A percentile compares a stretch with the other conserved stretches of the same genome.
Conservation (phyloP, 2,329 filamentous ascomycete genomes). For the Nectriaceae sp. region DNA sequence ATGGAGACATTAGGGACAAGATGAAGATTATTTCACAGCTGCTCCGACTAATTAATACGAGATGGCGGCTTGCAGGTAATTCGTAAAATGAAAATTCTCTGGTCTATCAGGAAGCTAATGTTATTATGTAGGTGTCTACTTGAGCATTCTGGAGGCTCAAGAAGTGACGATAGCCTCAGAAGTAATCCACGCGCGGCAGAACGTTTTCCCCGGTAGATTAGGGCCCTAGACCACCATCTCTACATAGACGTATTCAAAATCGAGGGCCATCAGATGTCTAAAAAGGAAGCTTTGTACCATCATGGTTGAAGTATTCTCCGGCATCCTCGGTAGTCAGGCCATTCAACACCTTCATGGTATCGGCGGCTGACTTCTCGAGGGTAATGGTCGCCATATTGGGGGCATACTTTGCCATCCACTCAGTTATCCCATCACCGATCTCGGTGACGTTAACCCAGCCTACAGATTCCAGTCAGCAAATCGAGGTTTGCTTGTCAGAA, state of each 20-base stretch:
- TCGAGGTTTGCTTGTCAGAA: background rate
- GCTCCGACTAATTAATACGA: background rate
- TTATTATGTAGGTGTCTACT: slow-evolving; percentile 4
- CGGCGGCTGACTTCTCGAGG: slow-evolving; percentile 4
- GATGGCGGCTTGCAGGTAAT: slow-evolving; percentile 11
- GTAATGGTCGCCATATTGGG: background rate
- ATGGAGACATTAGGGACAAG: background rate
- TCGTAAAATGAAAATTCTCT: background rate
- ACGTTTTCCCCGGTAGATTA: background rate
- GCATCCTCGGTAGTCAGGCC: slow-evolving; percentile 9
- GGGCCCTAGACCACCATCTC: background rate
- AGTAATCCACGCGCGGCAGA: background rate
- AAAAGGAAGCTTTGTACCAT: slow-evolving; percentile 5
- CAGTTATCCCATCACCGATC: slow-evolving; percentile 2
- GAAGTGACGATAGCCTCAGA: slow-evolving; percentile 1
- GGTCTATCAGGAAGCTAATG: background rate
- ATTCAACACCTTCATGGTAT: slow-evolving; percentile 7
- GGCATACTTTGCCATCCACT: slow-evolving; percentile 4
- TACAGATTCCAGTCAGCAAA: background rate
- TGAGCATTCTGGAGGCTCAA: slow-evolving; percentile 5
- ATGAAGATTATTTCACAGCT: background rate
- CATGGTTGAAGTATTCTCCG: slow-evolving; percentile 6
- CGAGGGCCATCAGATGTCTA: too few species aligned
- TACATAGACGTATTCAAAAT: too few species aligned
- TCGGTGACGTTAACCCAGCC: slow-evolving; percentile 6